Evolutionary conservation across 164 flowering plant species (phyloP).

Genomic region (Santalum album): DNA sequence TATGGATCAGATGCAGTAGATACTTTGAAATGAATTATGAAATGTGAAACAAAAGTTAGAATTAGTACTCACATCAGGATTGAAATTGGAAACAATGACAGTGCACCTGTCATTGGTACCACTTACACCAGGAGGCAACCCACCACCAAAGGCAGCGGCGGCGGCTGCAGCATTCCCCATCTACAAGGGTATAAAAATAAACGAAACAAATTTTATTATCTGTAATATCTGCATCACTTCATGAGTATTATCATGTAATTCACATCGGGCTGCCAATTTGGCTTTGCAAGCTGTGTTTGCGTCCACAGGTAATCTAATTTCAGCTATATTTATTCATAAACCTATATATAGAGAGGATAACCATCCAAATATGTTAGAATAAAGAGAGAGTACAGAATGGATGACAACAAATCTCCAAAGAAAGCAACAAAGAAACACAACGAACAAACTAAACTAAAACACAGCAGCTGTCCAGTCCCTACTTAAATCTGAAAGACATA

Average conservation of each 20-base stretch:
- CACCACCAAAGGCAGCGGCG: slow-evolving; percentile 1
- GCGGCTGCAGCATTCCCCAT: background rate
- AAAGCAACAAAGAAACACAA: too few relatives aligned
- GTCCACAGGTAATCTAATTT: too few relatives aligned
- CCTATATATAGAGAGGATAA: too few relatives aligned
- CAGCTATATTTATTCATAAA: too few relatives aligned
- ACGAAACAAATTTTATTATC: background rate
- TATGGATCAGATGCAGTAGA: background rate
- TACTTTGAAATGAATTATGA: background rate
- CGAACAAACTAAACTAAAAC: too few relatives aligned
- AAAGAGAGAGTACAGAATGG: too few relatives aligned
- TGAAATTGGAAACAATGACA: background rate
- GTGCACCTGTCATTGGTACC: slow-evolving; percentile 5
- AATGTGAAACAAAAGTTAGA: background rate
- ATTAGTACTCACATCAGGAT: slow-evolving; percentile 1
- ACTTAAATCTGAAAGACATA: too few relatives aligned
- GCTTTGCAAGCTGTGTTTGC: too few relatives aligned
- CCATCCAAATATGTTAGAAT: too few relatives aligned
- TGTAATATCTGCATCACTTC: background rate
- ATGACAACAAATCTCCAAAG: too few relatives aligned
- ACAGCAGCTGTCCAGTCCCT: too few relatives aligned
- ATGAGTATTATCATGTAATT: background rate
- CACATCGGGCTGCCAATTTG: too few relatives aligned
- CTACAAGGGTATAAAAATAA: background rate
- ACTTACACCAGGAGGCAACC: slow-evolving; percentile 3